Percentiles rank a stretch among this genome's conserved stretches.
Conservation (phyloP, 805 yeast species). For the Nakazawaea anatomiae region DNA sequence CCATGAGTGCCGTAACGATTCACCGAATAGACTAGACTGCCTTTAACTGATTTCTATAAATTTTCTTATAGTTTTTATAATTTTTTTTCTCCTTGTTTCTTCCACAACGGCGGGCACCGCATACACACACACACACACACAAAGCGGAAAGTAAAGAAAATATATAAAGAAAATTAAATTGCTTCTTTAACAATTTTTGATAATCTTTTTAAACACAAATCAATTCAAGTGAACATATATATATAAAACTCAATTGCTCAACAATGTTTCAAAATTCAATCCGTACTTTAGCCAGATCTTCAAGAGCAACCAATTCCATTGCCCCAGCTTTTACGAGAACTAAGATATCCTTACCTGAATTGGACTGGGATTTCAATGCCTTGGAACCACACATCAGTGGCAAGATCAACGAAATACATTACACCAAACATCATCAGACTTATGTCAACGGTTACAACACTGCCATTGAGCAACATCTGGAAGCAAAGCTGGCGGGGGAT, state of each 20-base stretch:
- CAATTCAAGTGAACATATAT: background rate
- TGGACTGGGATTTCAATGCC: conserved; percentile 79
- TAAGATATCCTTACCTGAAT: conserved; percentile 71
- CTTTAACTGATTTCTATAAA: background rate
- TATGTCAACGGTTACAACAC: conserved; percentile 82
- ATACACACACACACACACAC: too few species aligned
- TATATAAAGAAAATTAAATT: too few species aligned
- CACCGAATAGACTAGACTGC: too few species aligned
- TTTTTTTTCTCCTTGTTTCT: background rate
- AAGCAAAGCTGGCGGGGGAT: conserved; percentile 56
- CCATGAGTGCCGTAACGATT: too few species aligned
- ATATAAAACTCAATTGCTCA: conserved; percentile 4
- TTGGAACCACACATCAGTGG: conserved; percentile 85
- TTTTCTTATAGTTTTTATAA: background rate
- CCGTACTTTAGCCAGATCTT: conserved; percentile 2
- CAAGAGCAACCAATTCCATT: background rate
- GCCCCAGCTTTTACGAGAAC: conserved; percentile 36
- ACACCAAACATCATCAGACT: conserved; percentile 89
- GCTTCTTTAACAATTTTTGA: too few species aligned
- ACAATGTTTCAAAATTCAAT: conserved; percentile 7
- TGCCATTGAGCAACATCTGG: conserved; percentile 67
- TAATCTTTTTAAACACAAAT: background rate
- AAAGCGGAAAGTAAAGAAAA: too few species aligned
- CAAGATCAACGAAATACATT: conserved; percentile 80
- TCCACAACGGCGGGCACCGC: background rate